Evolutionary conservation across 352 stramenopile genomes (phyloP), one percentile per base, ranked within the genome.

Genomic region (Pythium insidiosum): DNA sequence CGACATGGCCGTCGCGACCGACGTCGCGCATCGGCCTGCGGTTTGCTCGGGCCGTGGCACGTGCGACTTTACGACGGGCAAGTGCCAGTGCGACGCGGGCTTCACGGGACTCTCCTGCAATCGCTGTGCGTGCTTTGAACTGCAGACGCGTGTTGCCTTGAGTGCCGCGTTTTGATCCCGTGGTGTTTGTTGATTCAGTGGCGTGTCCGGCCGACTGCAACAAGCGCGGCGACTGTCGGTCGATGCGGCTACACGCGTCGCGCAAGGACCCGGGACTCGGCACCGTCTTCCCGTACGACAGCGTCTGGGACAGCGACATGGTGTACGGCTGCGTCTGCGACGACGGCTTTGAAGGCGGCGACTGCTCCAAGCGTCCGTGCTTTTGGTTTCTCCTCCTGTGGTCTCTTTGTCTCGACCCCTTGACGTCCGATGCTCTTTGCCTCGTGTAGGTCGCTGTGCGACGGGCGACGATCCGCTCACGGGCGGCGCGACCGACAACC

Each of bases 301-400:
- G 47, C 18, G 62, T 68, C 38, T 97, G 88, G 88, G 88, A 97
- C 63, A 75, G 66, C 23, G 70, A 93, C 29, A 92, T 86, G 64
- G 74, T 95, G 16, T 84, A 90, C 46, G 88, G 88, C 43, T 97
- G 88, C 57, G 61, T 92, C 23, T 97, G 88, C 61, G 66, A 95
- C 51, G 54, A 73, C 21, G 81, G 74, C 28, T 96, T 75, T 44
- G 66, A 65, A 15, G 80, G 86, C 29, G 88, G 86, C 18, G 84
- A 96, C 58, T 97, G 89, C 56, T 88, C 73, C 34, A 59, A 77
- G 35, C 71, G 78, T 84, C 55, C 37, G 67, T 51, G 11, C 44
- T 56, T 20, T 46, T 26, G 11, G 20, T 38, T 13, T 28, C 33
- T 21, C n/a, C 1, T 22, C 29, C 18, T 33, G 29, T 56, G 29